Percentiles rank a stretch among this genome's conserved stretches.
Conservation (phyloP, 306 rosid genomes). For the Lathyrus tuberosus region DNA sequence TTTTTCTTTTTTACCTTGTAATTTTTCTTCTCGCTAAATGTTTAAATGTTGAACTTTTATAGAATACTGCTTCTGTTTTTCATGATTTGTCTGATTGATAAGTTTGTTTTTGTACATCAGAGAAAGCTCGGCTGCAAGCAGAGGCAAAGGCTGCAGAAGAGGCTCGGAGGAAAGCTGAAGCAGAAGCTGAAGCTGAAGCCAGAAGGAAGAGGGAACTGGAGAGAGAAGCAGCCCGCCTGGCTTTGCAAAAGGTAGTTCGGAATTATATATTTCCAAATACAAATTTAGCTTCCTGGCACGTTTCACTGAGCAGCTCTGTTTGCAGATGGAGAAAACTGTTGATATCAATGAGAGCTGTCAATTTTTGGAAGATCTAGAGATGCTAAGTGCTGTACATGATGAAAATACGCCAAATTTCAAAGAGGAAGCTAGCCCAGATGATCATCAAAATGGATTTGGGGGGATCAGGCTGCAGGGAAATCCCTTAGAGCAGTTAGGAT, state of each 20-base stretch:
- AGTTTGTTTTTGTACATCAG: constrained; percentile 42
- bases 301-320: constrained; percentile 32
- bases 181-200: constrained; percentile 79
- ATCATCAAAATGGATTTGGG: constrained; percentile 56
- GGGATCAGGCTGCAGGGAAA: constrained; percentile 73
- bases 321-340: constrained; percentile 89
- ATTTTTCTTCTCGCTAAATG: constrained; percentile 5
- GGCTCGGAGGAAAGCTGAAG: constrained; percentile 79
- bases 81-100: constrained; percentile 20
- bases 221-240: constrained; percentile 96
- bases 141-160: constrained; percentile 97
- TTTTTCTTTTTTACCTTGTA: constrained; percentile 17
- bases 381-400: constrained; percentile 65
- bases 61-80: constrained; percentile 5
- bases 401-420: constrained; percentile 54
- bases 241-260: constrained; percentile 70
- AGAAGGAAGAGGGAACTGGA: constrained; percentile 77
- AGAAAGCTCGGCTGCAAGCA: constrained; percentile 92
- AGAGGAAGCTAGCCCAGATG: constrained; percentile 64
- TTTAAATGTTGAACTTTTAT: neutral
- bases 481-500: constrained; percentile 77
- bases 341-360: constrained; percentile 82
- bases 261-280: constrained; percentile 8
- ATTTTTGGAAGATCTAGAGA: constrained; percentile 80
- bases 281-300: constrained; percentile 4